These are phyloP conservation scores for Astragalus glycyphyllos DNA, from an alignment of 306 rosid genomes.

Conservation along the genomic window DNA sequence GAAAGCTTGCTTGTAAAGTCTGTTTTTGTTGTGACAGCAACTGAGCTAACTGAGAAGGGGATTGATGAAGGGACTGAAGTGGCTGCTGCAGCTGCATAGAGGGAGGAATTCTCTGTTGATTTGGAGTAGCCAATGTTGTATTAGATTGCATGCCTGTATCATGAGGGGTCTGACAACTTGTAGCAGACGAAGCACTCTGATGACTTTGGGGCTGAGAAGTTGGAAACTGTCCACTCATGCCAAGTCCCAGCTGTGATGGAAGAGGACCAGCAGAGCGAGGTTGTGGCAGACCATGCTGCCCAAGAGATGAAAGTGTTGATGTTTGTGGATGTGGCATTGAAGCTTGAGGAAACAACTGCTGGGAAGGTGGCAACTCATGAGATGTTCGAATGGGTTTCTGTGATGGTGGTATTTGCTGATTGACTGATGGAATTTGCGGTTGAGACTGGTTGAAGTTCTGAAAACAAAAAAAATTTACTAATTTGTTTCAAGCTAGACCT, in stretches of 20 bases:
- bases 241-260: constrained; percentile 57
- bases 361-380: constrained; percentile 70
- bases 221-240: constrained; percentile 60
- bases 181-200: constrained; percentile 56
- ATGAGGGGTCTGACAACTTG: constrained; percentile 53
- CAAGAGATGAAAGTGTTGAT: constrained; percentile 54
- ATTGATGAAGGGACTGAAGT: constrained; percentile 69
- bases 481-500: constrained; percentile 26
- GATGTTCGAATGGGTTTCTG: constrained; percentile 74
- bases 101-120: constrained; percentile 60
- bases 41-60: constrained; percentile 91
- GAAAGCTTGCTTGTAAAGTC: constrained; percentile 88
- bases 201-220: constrained; percentile 71
- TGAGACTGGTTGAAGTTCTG: constrained; percentile 72
- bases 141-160: constrained; percentile 58
- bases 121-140: constrained; percentile 48
- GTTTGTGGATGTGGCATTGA: constrained; percentile 62
- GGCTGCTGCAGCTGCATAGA: constrained; percentile 57
- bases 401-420: constrained; percentile 67
- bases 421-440: constrained; percentile 59
- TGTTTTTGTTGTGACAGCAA: constrained; percentile 93
- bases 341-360: constrained; percentile 59
- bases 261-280: constrained; percentile 65
- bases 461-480: constrained; percentile 40
- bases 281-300: constrained; percentile 70